Evolutionary conservation across 2,329 filamentous ascomycete genomes (phyloP).

Genomic region (Ascosphaera pollenicola): DNA sequence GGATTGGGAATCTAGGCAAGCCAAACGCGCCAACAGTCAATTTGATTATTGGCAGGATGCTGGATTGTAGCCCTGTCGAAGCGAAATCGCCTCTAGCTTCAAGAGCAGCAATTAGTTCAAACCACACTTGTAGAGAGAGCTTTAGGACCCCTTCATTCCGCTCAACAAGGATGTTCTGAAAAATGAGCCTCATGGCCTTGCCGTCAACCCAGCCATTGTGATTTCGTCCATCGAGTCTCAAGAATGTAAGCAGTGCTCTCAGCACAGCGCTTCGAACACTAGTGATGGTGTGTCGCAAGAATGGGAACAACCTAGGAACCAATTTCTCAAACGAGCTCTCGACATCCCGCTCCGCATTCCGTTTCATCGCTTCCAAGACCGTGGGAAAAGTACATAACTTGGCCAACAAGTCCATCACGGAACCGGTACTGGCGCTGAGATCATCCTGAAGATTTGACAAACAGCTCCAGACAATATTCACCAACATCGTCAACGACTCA

Average conservation of each 20-base stretch:
- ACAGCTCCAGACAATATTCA: slow-evolving; percentile 94
- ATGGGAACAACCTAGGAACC: slow-evolving; percentile 85
- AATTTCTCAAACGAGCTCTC: slow-evolving; percentile 80
- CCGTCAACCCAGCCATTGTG: slow-evolving; percentile 85
- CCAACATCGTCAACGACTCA: slow-evolving; percentile 53
- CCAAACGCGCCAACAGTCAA: slow-evolving; percentile 81
- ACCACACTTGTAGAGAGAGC: slow-evolving; percentile 74
- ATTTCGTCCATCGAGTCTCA: slow-evolving; percentile 57
- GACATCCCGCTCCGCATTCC: slow-evolving; percentile 59
- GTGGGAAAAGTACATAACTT: slow-evolving; percentile 89
- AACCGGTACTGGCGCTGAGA: slow-evolving; percentile 87
- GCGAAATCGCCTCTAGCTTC: slow-evolving; percentile 35
- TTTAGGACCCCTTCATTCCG: slow-evolving; percentile 64
- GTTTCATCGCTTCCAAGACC: slow-evolving; percentile 84
- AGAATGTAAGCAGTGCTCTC: slow-evolving; percentile 78
- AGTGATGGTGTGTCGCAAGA: slow-evolving; percentile 90
- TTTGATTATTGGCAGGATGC: slow-evolving; percentile 62
- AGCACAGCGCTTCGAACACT: slow-evolving; percentile 85
- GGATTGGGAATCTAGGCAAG: slow-evolving; percentile 69
- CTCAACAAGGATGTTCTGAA: slow-evolving; percentile 89
- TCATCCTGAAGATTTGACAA: slow-evolving; percentile 93
- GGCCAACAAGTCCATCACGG: slow-evolving; percentile 93
- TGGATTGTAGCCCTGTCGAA: slow-evolving; percentile 54
- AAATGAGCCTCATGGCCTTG: slow-evolving; percentile 67
- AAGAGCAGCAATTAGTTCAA: slow-evolving; percentile 48